Evolutionary conservation across 2,329 filamentous ascomycete genomes (phyloP).

Genomic region (Beauveria sp.): DNA sequence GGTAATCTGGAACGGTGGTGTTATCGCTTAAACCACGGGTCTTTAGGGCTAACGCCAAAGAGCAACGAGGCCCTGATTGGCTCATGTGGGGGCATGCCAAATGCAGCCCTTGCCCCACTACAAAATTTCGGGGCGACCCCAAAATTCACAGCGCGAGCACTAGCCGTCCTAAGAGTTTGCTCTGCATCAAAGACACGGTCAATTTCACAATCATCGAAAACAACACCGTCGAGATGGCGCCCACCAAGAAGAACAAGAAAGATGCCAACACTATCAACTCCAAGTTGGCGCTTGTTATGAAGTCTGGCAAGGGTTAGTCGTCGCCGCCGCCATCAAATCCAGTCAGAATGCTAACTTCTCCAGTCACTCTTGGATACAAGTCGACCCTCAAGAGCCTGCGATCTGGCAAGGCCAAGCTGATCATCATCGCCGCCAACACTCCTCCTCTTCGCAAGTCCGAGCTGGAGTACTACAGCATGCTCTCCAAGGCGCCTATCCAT

Average conservation of each 20-base stretch:
- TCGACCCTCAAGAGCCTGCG: slow-evolving; percentile 73
- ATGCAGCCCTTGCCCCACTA: slow-evolving; percentile 10
- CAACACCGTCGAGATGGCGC: slow-evolving; percentile 53
- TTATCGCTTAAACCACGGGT: slow-evolving; percentile 29
- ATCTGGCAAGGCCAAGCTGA: slow-evolving; percentile 95
- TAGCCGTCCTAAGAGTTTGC: slow-evolving; percentile 17
- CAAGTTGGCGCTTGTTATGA: slow-evolving; percentile 56
- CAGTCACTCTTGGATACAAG: slow-evolving; percentile 37
- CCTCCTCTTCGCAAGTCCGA: slow-evolving; percentile 96
- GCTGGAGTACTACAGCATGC: slow-evolving; percentile 91
- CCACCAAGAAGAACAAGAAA: slow-evolving; percentile 77
- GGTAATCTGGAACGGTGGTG: slow-evolving; percentile 22
- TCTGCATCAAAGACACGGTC: slow-evolving; percentile 13
- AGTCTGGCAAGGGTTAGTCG: slow-evolving; percentile 64
- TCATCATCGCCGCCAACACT: slow-evolving; percentile 90
- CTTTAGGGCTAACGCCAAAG: slow-evolving; percentile 29
- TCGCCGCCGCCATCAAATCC: neutral
- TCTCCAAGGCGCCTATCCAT: slow-evolving; percentile 91
- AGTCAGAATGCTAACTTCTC: slow-evolving; percentile 11
- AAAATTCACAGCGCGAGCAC: slow-evolving; percentile 18
- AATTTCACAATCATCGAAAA: slow-evolving; percentile 25
- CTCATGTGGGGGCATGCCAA: slow-evolving; percentile 15
- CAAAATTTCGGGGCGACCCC: slow-evolving; percentile 11
- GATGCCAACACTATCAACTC: slow-evolving; percentile 64
- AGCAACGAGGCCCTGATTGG: slow-evolving; percentile 21